Evolutionary conservation across 805 yeast genomes (phyloP).

Genomic region (Sungouiella thailandica): DNA sequence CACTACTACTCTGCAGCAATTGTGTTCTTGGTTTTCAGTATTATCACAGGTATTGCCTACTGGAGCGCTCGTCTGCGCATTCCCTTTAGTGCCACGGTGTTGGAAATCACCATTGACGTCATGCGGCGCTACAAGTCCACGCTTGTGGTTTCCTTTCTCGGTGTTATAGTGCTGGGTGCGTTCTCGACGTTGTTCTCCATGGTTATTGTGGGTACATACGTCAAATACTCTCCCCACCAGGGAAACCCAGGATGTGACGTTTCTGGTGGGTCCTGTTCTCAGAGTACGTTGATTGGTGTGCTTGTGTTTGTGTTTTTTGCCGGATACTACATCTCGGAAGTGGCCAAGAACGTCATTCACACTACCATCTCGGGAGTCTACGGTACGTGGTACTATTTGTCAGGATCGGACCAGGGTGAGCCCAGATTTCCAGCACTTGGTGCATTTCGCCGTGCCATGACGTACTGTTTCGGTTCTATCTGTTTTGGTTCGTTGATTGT

Average conservation of each 20-base stretch:
- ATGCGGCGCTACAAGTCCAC: slow-evolving; percentile 71
- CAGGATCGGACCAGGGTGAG: slow-evolving; percentile 69
- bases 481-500: slow-evolving; percentile 80
- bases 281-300: slow-evolving; percentile 60
- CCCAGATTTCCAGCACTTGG: slow-evolving; percentile 79
- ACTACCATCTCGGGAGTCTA: slow-evolving; percentile 78
- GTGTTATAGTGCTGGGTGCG: slow-evolving; percentile 53
- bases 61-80: slow-evolving; percentile 69
- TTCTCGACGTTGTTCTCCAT: slow-evolving; percentile 63
- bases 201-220: slow-evolving; percentile 70
- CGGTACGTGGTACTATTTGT: slow-evolving; percentile 88
- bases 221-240: slow-evolving; percentile 61
- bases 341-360: slow-evolving; percentile 73
- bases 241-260: slow-evolving; percentile 48
- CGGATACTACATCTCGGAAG: slow-evolving; percentile 80
- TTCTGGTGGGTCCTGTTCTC: slow-evolving; percentile 51
- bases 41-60: slow-evolving; percentile 62
- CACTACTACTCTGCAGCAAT: slow-evolving; percentile 77
- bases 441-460: slow-evolving; percentile 72
- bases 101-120: slow-evolving; percentile 71
- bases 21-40: slow-evolving; percentile 63
- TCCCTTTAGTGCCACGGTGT: slow-evolving; percentile 67
- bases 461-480: slow-evolving; percentile 85
- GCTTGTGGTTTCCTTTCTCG: slow-evolving; percentile 53
- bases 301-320: slow-evolving; percentile 74